Base-by-base conservation (phyloP, 139 green algal genomes). In the Tetraselmis striata region DNA sequence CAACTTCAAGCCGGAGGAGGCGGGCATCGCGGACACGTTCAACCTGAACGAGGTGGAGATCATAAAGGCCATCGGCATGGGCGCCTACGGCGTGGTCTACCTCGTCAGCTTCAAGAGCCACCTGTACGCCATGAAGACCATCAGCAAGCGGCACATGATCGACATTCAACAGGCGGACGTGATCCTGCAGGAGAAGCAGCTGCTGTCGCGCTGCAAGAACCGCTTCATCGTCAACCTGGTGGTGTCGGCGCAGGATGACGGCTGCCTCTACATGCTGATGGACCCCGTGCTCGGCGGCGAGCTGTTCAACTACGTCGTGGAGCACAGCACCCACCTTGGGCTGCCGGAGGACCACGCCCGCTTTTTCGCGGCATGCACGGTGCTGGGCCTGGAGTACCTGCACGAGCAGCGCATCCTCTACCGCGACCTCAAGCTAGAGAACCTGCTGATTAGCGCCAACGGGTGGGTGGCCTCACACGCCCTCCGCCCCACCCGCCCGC, bases 251-350 rank as follows among this genome's bases (percentile, higher is more conserved):
- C 45, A 67, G 45, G 45, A 67, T 18, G 45, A 67, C 45, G 45
- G 45, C 45, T 67, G 45, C 45, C 45, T 67, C 18, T 97, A 97
- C 89, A 94, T 98, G 91, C 85, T 98, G 79, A 92, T 98, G 92
- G 94, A 98, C 79, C 86, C 85, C 1, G 90, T 96, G 59, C 92
- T 96, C 90, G 96, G 96, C 1, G 96, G 96, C 1, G 96, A 99
- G 88, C 88, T 99, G 5, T 99, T 99, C 87, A 92, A 88, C 2
- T 95, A 97, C 89, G 87, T 98, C 11, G 45, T 67, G 45, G 45
- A 67, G 45, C 45, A 67, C 45, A 67, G 45, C 45, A 67, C 45
- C 45, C 45, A 67, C 45, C 45, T 67, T 5, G 45, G 45, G 45
- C 84, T 98, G 80, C 77, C 32, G 29, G 96, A 98, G 89, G 27